Percentiles rank a stretch among this genome's conserved stretches.
Evolutionary conservation across 768 basidiomycete species (phyloP).

Genomic region (Rhodotorula sphaerocarpa): DNA sequence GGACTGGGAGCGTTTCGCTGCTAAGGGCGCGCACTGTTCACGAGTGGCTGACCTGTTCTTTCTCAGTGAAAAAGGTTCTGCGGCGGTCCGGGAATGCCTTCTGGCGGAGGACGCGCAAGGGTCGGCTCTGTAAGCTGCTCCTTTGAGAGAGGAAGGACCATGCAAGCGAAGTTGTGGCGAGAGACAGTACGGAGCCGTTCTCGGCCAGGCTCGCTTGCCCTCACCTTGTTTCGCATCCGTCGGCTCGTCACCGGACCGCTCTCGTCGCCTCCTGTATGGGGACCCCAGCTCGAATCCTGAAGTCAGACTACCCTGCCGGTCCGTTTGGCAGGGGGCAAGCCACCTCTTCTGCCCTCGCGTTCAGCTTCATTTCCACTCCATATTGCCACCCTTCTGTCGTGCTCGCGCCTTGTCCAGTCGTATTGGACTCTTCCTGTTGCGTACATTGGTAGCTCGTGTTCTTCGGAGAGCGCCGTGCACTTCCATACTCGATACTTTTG

Average conservation of each 20-base stretch:
- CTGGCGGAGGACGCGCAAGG: too few species aligned
- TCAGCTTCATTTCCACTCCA: background rate
- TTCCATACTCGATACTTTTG: too few species aligned
- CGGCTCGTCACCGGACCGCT: background rate
- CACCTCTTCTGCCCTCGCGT: background rate
- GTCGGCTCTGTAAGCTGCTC: background rate
- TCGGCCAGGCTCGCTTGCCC: slow-evolving; percentile 85
- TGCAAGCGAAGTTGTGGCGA: too few species aligned
- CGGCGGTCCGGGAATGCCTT: too few species aligned
- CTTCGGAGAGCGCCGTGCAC: too few species aligned
- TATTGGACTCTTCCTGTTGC: too few species aligned
- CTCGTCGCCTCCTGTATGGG: too few species aligned
- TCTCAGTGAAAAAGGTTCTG: background rate
- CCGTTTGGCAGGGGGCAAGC: background rate
- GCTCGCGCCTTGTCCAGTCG: too few species aligned
- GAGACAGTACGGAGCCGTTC: slow-evolving; percentile 68
- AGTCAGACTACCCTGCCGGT: background rate
- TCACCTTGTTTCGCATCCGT: slow-evolving; percentile 44
- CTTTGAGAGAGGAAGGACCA: too few species aligned
- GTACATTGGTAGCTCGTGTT: too few species aligned
- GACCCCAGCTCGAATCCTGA: too few species aligned
- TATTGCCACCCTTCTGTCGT: background rate
- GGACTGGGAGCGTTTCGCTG: background rate
- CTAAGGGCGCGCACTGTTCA: too few species aligned
- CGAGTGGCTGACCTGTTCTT: background rate